Conservation (phyloP, 73 alveolate genomes). For the Paramecium primaurelia region DNA sequence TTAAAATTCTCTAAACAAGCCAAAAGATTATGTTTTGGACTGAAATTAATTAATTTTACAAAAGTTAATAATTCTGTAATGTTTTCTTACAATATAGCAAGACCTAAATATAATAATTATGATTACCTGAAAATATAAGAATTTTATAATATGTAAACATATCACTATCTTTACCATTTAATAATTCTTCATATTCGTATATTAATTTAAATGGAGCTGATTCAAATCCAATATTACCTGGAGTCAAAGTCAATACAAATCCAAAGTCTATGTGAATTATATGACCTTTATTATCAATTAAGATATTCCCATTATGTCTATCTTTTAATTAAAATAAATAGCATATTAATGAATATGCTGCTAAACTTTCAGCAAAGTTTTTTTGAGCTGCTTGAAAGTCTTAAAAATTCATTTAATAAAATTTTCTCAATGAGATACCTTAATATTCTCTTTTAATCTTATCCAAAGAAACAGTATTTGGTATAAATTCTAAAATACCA, state of each 20-base stretch:
- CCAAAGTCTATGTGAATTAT: constrained; percentile 97
- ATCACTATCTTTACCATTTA: constrained; percentile 40
- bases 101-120: not conserved
- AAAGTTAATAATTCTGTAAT: not conserved
- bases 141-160: not conserved
- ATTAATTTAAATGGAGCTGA: constrained; percentile 97
- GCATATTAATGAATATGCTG: constrained; percentile 98
- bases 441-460: constrained; percentile 85
- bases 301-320: constrained; percentile 95
- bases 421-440: constrained; percentile 67
- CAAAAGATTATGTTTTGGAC: not conserved
- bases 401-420: constrained; percentile 78
- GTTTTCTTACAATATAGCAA: not conserved
- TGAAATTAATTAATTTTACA: not conserved
- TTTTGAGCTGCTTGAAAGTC: constrained; percentile 93
- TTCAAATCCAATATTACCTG: constrained; percentile 96
- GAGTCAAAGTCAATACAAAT: constrained; percentile 86
- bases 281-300: constrained; percentile 93
- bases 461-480: constrained; percentile 95
- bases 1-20: not conserved
- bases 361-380: constrained; percentile 97
- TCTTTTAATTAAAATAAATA: constrained; percentile 93
- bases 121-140: not conserved
- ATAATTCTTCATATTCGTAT: constrained; percentile 29
- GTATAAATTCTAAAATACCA: constrained; percentile 94